phyloP scores from a whole-genome alignment of 805 yeast genomes.

The Pichia scutulata region DNA sequence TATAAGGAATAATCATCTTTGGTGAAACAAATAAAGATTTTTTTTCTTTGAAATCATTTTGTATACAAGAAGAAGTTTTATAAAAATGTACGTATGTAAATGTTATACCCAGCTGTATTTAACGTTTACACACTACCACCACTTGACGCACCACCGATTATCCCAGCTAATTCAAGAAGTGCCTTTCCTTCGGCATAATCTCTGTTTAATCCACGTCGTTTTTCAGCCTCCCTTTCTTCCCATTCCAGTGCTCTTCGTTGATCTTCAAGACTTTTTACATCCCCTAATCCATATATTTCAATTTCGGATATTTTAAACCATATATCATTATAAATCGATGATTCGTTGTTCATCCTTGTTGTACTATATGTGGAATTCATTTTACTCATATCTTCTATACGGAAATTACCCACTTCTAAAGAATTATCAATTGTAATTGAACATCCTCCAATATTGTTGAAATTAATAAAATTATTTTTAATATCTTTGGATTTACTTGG shows the following conservation, averaged over 20 bases:
- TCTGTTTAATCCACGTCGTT: slow-evolving; percentile 64
- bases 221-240: slow-evolving; percentile 82
- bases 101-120: neutral
- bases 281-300: slow-evolving; percentile 92
- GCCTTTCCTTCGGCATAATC: slow-evolving; percentile 78
- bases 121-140: slow-evolving; percentile 40
- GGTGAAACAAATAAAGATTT: too few relatives aligned
- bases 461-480: slow-evolving; percentile 24
- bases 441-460: slow-evolving; percentile 57
- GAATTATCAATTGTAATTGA: slow-evolving; percentile 72
- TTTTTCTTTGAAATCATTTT: too few relatives aligned
- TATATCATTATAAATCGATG: slow-evolving; percentile 47
- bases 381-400: slow-evolving; percentile 57
- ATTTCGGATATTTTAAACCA: slow-evolving; percentile 63
- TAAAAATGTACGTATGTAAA: too few relatives aligned
- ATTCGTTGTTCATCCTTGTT: slow-evolving; percentile 17
- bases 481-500: slow-evolving; percentile 44
- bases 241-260: slow-evolving; percentile 80
- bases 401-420: slow-evolving; percentile 72
- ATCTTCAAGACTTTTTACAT: slow-evolving; percentile 65
- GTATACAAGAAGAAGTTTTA: too few relatives aligned
- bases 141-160: slow-evolving; percentile 38
- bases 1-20: too few relatives aligned
- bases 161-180: slow-evolving; percentile 73
- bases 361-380: slow-evolving; percentile 32